A percentile compares a stretch with the other conserved stretches of the same genome.
phyloP scores from a whole-genome alignment of 768 basidiomycete species.

The Termitomyces sp. region DNA sequence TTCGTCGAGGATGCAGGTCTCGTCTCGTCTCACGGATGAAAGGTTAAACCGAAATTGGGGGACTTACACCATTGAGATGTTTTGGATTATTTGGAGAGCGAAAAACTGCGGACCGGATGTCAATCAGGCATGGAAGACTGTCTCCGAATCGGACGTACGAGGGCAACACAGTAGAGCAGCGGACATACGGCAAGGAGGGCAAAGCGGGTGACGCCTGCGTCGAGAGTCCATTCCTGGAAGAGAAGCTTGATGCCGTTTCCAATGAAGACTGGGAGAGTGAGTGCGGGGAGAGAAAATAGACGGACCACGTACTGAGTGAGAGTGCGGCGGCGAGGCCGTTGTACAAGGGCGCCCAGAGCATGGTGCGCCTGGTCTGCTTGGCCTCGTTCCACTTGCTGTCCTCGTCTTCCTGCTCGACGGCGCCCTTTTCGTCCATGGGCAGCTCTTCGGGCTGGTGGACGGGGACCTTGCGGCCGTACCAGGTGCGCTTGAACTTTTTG shows the following conservation, averaged over 20 bases:
- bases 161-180: slow-evolving; percentile 70
- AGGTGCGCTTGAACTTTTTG: slow-evolving; percentile 39
- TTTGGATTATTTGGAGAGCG: slow-evolving; percentile 66
- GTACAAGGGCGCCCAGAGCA: slow-evolving; percentile 66
- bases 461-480: slow-evolving; percentile 52
- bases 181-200: slow-evolving; percentile 59
- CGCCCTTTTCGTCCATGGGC: slow-evolving; percentile 7
- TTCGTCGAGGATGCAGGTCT: too few relatives aligned
- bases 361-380: slow-evolving; percentile 22
- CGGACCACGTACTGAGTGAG: slow-evolving; percentile 44
- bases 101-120: slow-evolving; percentile 58
- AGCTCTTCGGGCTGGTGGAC: not conserved
- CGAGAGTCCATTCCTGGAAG: slow-evolving; percentile 66
- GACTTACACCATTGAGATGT: slow-evolving; percentile 62
- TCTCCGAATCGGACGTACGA: slow-evolving; percentile 35
- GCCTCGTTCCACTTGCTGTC: slow-evolving; percentile 9
- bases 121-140: not conserved
- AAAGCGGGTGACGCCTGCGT: slow-evolving; percentile 57
- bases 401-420: slow-evolving; percentile 9
- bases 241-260: slow-evolving; percentile 63
- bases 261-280: slow-evolving; percentile 52
- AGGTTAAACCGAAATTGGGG: not conserved
- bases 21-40: not conserved
- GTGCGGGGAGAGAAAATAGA: slow-evolving; percentile 30
- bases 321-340: slow-evolving; percentile 58